These are phyloP conservation scores for Paraglomus brasilianum DNA, from an alignment of 192 early-diverging fungal species.

Conservation along the genomic window DNA sequence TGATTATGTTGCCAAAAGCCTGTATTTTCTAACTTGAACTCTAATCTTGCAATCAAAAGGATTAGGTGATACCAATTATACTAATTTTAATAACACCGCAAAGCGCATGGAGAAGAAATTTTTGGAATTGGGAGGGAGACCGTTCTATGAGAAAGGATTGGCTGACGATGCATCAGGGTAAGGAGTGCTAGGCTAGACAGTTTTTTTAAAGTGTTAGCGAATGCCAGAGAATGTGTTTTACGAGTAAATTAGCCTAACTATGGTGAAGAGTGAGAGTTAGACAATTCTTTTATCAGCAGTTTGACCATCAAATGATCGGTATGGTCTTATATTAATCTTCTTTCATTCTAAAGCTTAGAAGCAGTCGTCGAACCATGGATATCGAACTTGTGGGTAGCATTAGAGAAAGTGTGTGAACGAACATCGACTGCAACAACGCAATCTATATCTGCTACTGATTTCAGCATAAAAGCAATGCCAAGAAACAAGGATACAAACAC, in stretches of 20 bases:
- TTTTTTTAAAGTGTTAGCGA: not conserved
- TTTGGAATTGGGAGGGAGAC: conserved; percentile 66
- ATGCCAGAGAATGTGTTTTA: not conserved
- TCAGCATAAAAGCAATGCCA: not conserved
- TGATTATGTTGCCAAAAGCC: not conserved
- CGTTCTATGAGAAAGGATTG: conserved; percentile 75
- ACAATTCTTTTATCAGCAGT: conserved; percentile 10
- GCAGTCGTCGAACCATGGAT: conserved; percentile 91
- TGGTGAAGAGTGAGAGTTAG: not conserved
- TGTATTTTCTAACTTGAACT: not conserved
- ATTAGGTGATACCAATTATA: conserved; percentile 93
- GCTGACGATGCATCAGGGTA: conserved; percentile 93
- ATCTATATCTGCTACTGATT: conserved; percentile 27
- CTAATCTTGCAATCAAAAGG: conserved; percentile 46
- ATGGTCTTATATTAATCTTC: not conserved
- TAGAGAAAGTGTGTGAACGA: conserved; percentile 49
- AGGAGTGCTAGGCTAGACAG: not conserved
- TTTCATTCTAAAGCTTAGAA: conserved; percentile 60
- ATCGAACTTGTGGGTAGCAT: conserved; percentile 71
- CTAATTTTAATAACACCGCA: conserved; percentile 87
- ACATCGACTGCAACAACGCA: conserved; percentile 28
- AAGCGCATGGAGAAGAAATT: conserved; percentile 78
- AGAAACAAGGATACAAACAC: conserved; percentile 31
- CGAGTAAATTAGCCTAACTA: not conserved
- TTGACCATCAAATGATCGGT: not conserved